Conservation (phyloP, 495 filamentous ascomycete species). For the Xylaria acuta region DNA sequence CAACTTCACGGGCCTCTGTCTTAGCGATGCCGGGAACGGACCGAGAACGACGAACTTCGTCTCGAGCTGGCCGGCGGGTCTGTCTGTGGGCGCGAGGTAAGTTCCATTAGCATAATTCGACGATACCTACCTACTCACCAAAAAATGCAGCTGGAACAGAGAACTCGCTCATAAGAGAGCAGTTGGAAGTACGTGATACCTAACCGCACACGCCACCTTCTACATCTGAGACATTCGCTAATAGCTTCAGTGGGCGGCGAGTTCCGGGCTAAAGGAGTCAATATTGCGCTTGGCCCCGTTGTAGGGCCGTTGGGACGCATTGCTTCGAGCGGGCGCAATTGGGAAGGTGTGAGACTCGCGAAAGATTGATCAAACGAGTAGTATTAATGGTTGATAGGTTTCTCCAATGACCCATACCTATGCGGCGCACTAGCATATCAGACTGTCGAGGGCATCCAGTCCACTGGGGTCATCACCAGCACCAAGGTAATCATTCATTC, state of each 20-base stretch:
- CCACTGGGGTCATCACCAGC: slow-evolving; percentile 59
- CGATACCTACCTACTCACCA: slow-evolving; percentile 1
- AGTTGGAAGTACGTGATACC: slow-evolving; percentile 46
- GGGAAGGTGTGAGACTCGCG: slow-evolving; percentile 49
- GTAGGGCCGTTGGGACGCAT: slow-evolving; percentile 63
- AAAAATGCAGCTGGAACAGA: slow-evolving; percentile 62
- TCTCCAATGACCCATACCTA: slow-evolving; percentile 58
- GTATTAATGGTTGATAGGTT: slow-evolving; percentile 38
- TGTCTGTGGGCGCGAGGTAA: slow-evolving; percentile 66
- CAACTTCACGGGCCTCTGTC: slow-evolving; percentile 66
- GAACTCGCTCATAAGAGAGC: slow-evolving; percentile 57
- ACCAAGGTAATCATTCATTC: slow-evolving; percentile 49
- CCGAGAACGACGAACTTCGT: slow-evolving; percentile 66
- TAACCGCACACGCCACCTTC: not conserved
- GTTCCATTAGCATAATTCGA: not conserved
- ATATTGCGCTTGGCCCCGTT: slow-evolving; percentile 71
- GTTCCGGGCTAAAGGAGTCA: slow-evolving; percentile 67
- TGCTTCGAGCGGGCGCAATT: slow-evolving; percentile 61
- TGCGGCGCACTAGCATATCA: slow-evolving; percentile 53
- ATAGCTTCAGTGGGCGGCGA: slow-evolving; percentile 51
- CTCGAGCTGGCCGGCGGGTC: slow-evolving; percentile 60
- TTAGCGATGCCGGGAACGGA: slow-evolving; percentile 69
- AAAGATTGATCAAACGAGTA: not conserved
- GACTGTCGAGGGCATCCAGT: slow-evolving; percentile 58
- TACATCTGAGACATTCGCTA: not conserved